phyloP scores from a whole-genome alignment of 176 grass and related monocot species.

The Cenchrus purpureus region DNA sequence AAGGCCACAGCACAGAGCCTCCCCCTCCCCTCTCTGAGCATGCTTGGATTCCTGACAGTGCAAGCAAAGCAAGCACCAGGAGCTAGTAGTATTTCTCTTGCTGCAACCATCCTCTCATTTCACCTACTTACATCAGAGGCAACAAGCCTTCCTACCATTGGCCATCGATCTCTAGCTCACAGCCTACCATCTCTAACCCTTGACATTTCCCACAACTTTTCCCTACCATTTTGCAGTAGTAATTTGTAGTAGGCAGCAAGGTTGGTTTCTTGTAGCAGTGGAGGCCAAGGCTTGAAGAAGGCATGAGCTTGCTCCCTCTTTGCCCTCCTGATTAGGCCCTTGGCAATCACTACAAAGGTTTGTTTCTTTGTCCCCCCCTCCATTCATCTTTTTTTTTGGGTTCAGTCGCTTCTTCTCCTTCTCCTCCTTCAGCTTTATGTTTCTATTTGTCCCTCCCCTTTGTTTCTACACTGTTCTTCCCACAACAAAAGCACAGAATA shows the following conservation, averaged over 20 bases:
- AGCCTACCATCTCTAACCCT: constrained; percentile 21
- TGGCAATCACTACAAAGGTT: constrained; percentile 37
- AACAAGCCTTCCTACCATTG: constrained; percentile 39
- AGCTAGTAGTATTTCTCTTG: constrained; percentile 39
- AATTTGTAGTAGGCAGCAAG: constrained; percentile 7
- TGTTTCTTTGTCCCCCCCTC: not conserved
- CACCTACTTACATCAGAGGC: constrained; percentile 23
- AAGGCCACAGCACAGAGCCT: constrained; percentile 38
- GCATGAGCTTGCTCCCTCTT: constrained; percentile 32
- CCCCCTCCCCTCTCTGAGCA: constrained; percentile 50
- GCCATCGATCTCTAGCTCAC: constrained; percentile 28
- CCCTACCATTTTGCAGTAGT: not conserved
- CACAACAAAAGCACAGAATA: not conserved
- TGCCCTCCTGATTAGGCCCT: constrained; percentile 31
- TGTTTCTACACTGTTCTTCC: constrained; percentile 32
- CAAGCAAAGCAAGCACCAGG: constrained; percentile 91
- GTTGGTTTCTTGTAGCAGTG: constrained; percentile 31
- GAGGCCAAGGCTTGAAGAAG: constrained; percentile 34
- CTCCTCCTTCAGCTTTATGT: constrained; percentile 27
- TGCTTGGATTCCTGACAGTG: constrained; percentile 98
- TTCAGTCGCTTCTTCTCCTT: not conserved
- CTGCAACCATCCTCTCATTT: constrained; percentile 37
- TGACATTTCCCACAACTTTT: not conserved
- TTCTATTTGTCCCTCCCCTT: constrained; percentile 22
- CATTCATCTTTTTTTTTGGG: constrained; percentile 26